A percentile compares a stretch with the other conserved stretches of the same genome.
Evolutionary conservation across 306 rosid species (phyloP).

Genomic region (Cicer bijugum): DNA sequence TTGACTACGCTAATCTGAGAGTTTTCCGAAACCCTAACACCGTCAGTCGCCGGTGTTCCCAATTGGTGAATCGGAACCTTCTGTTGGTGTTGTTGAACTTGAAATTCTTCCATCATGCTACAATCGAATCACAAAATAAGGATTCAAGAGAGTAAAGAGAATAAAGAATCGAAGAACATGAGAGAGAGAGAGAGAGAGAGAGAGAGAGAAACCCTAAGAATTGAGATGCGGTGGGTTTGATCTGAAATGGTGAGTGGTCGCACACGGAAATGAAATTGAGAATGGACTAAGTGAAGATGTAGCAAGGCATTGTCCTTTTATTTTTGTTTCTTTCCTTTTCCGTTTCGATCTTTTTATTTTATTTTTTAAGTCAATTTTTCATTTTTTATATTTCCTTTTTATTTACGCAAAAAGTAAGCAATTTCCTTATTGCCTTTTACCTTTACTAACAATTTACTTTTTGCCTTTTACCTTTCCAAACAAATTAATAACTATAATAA

Average conservation of each 20-base stretch:
- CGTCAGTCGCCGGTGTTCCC: background rate
- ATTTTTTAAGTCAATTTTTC: background rate
- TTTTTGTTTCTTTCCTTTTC: constrained; percentile 35
- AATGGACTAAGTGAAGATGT: constrained; percentile 56
- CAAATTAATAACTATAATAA: no score
- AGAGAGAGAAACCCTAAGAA: constrained; percentile 64
- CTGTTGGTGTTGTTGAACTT: constrained; percentile 4
- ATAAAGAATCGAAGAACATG: background rate
- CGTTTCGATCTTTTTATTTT: background rate
- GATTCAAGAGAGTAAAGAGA: background rate
- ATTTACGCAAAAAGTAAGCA: no score
- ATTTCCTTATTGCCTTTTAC: constrained; percentile 2
- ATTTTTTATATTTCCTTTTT: background rate
- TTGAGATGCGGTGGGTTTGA: constrained; percentile 53
- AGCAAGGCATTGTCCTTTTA: constrained; percentile 43
- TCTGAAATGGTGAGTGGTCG: constrained; percentile 44
- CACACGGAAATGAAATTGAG: constrained; percentile 48
- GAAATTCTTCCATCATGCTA: constrained; percentile 20
- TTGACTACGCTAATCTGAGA: constrained; percentile 51
- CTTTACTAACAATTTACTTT: background rate
- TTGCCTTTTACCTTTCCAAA: constrained; percentile 21
- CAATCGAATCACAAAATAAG: background rate
- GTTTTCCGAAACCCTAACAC: constrained; percentile 36
- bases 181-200: background rate
- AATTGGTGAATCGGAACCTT: background rate